A percentile compares a stretch with the other conserved stretches of the same genome.
These are phyloP conservation scores for Jackrogersella minutella DNA, from an alignment of 495 filamentous ascomycete species.

Conservation along the genomic window DNA sequence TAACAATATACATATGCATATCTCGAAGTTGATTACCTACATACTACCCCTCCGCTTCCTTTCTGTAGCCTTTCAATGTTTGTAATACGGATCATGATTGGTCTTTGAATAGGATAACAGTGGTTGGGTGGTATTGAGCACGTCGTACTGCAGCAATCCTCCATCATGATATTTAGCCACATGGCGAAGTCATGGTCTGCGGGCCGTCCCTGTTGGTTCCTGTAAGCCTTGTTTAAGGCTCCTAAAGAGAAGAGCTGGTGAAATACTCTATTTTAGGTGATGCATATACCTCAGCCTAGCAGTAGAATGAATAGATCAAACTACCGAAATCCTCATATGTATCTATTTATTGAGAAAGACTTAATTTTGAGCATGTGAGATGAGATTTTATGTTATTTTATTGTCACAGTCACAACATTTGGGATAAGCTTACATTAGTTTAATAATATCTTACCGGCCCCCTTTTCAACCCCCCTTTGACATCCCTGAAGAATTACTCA, in stretches of 20 bases:
- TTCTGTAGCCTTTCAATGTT: background rate
- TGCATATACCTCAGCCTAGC: background rate
- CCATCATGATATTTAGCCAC: conserved; percentile 14
- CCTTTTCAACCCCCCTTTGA: too few relatives aligned
- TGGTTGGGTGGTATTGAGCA: conserved; percentile 6
- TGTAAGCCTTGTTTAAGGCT: background rate
- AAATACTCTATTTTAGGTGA: background rate
- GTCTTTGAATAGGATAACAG: background rate
- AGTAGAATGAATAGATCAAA: too few relatives aligned
- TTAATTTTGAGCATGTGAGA: too few relatives aligned
- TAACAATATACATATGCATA: conserved; percentile 8
- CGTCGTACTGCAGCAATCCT: conserved; percentile 19
- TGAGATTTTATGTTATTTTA: background rate
- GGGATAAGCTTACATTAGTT: background rate
- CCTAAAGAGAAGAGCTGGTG: background rate
- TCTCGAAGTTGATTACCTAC: background rate
- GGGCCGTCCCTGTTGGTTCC: background rate
- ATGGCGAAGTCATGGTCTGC: conserved; percentile 2
- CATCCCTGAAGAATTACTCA: too few relatives aligned
- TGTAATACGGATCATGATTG: conserved; percentile 5
- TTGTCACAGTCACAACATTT: background rate
- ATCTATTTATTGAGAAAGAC: too few relatives aligned
- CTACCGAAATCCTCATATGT: too few relatives aligned
- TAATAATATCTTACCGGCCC: too few relatives aligned
- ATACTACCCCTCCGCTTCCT: conserved; percentile 7